These are phyloP conservation scores for Dryas alaskensis DNA, from an alignment of 306 rosid species.

Conservation along the genomic window DNA sequence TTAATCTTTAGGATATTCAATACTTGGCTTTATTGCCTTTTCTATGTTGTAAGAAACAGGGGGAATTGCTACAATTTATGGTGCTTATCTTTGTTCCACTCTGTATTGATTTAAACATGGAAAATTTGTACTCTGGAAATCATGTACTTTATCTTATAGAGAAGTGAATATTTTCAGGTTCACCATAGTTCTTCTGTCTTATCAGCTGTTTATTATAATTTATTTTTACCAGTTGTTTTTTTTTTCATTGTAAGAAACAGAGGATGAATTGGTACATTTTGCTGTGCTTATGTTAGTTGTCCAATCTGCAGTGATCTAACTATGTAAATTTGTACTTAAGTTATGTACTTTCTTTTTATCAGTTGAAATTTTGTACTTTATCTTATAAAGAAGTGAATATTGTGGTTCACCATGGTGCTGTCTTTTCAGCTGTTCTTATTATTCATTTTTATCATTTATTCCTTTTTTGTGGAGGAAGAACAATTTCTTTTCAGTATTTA, in stretches of 20 bases:
- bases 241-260: slow-evolving; percentile 19
- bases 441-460: not conserved
- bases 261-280: slow-evolving; percentile 3
- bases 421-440: not conserved
- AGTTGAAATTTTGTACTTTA: not conserved
- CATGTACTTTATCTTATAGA: slow-evolving; percentile 9
- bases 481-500: not conserved
- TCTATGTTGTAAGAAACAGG: slow-evolving; percentile 24
- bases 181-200: not conserved
- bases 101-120: slow-evolving; percentile 6
- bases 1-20: slow-evolving; percentile 12
- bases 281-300: not conserved
- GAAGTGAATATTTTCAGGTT: slow-evolving; percentile 17
- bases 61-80: slow-evolving; percentile 1
- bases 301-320: slow-evolving; percentile 8
- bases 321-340: not conserved
- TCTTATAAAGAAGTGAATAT: not conserved
- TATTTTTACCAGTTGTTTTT: not conserved
- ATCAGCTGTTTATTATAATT: too few species aligned
- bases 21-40: slow-evolving; percentile 7
- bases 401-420: slow-evolving; percentile 17
- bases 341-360: too few species aligned
- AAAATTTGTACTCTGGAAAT: slow-evolving; percentile 3
- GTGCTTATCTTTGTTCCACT: slow-evolving; percentile 2
- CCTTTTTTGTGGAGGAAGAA: not conserved